These are phyloP conservation scores for Petunia hybrid DNA, from an alignment of 305 asterid species.

Conservation along the genomic window DNA sequence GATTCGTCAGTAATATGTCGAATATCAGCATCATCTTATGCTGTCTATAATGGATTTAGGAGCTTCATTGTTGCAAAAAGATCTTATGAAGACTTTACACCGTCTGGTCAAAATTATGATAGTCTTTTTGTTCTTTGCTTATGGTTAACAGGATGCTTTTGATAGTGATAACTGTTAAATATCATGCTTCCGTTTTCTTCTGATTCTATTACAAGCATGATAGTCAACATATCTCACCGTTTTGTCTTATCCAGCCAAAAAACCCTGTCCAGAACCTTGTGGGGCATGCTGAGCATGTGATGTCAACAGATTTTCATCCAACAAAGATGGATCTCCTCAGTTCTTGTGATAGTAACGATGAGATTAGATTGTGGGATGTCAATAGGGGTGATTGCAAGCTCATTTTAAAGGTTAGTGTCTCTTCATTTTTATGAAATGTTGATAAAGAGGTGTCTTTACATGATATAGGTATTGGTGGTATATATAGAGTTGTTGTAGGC, in stretches of 20 bases:
- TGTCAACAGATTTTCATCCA: slow-evolving; percentile 61
- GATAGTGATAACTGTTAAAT: not conserved
- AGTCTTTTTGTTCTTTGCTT: slow-evolving; percentile 43
- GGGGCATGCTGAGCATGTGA: slow-evolving; percentile 53
- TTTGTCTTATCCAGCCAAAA: slow-evolving; percentile 39
- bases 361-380: slow-evolving; percentile 55
- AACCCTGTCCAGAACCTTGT: slow-evolving; percentile 27
- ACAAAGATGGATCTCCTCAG: slow-evolving; percentile 43
- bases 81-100: slow-evolving; percentile 24
- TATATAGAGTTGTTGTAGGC: too few species aligned
- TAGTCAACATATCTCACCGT: not conserved
- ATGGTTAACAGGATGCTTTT: not conserved
- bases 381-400: slow-evolving; percentile 34
- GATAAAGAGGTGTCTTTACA: not conserved
- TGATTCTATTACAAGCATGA: not conserved
- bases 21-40: not conserved
- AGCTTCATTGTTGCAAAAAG: slow-evolving; percentile 37
- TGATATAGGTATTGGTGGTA: not conserved
- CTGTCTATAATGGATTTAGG: slow-evolving; percentile 38
- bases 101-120: slow-evolving; percentile 17
- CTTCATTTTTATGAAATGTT: slow-evolving; percentile 1
- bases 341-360: slow-evolving; percentile 54
- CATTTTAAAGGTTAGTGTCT: slow-evolving; percentile 45
- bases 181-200: not conserved
- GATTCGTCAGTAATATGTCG: not conserved